Conservation (phyloP, 2,329 filamentous ascomycete genomes). For the Paraphoma chrysanthemicola region DNA sequence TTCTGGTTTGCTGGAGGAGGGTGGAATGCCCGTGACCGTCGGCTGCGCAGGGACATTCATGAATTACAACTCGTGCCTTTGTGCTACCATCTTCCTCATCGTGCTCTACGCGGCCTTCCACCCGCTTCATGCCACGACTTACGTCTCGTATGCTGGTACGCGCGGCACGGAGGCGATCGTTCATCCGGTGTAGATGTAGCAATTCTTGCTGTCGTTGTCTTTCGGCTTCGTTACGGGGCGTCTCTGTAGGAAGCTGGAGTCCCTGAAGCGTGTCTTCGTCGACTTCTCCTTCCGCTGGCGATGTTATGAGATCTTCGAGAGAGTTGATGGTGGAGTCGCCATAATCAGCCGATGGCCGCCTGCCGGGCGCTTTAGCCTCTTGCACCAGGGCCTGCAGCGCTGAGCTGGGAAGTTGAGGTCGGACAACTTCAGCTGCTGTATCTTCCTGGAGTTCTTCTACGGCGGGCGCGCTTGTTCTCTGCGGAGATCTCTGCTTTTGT, state of each 20-base stretch:
- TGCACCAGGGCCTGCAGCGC: constrained; percentile 51
- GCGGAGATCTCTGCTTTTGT: constrained; percentile 15
- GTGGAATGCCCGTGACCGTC: constrained; percentile 17
- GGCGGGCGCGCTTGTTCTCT: constrained; percentile 8
- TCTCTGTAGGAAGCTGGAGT: constrained; percentile 31
- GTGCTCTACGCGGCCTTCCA: constrained; percentile 51
- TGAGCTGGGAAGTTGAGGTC: constrained; percentile 40
- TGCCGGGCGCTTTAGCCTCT: constrained; percentile 40
- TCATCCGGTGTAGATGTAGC: constrained; percentile 51
- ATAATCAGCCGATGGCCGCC: constrained; percentile 33
- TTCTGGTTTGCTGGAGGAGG: constrained; percentile 30
- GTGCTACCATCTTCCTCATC: constrained; percentile 26
- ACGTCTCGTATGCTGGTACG: constrained; percentile 53
- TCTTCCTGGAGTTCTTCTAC: constrained; percentile 6
- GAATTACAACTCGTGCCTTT: constrained; percentile 11
- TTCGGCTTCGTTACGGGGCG: constrained; percentile 50
- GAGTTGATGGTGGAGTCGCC: constrained; percentile 58
- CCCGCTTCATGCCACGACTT: constrained; percentile 50
- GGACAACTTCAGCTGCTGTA: constrained; percentile 5
- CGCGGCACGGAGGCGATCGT: constrained; percentile 48
- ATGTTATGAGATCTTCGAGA: constrained; percentile 53
- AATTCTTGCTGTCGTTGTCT: constrained; percentile 52
- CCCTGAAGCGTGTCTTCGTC: constrained; percentile 46
- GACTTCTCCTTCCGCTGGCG: constrained; percentile 23
- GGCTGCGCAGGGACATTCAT: constrained; percentile 28